Conservation (phyloP, 2,329 filamentous ascomycete genomes). For the Colletotrichum siamense region DNA sequence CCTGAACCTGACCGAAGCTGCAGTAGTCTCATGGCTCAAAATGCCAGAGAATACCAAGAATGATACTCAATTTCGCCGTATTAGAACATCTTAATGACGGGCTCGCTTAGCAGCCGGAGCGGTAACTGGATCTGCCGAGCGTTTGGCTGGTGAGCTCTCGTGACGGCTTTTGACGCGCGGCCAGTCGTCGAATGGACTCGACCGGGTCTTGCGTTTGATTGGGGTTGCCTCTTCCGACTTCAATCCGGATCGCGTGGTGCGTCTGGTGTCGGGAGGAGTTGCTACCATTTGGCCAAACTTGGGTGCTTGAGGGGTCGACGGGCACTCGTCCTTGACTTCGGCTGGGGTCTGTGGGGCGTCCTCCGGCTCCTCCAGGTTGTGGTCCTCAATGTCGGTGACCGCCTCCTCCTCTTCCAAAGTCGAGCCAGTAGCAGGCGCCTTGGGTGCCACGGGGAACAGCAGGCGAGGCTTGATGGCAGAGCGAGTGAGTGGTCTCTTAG, state of each 20-base stretch:
- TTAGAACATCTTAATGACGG: conserved; percentile 30
- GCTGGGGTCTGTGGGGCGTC: conserved; percentile 36
- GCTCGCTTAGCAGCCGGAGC: conserved; percentile 38
- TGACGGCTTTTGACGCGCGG: conserved; percentile 64
- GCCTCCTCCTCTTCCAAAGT: conserved; percentile 64
- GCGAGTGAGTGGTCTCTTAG: conserved; percentile 61
- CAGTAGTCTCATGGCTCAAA: neutral
- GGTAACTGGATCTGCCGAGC: conserved; percentile 25
- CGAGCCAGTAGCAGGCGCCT: conserved; percentile 7
- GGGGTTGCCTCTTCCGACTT: conserved; percentile 51
- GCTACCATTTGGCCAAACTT: conserved; percentile 57
- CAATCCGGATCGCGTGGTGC: conserved; percentile 62
- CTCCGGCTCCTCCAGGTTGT: conserved; percentile 41
- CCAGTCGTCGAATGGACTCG: conserved; percentile 73
- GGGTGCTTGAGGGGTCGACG: conserved; percentile 58
- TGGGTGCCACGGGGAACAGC: conserved; percentile 63
- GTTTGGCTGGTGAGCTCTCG: neutral
- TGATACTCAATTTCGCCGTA: neutral
- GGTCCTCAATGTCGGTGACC: conserved; percentile 63
- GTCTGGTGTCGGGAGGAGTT: conserved; percentile 67
- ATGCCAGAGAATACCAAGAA: neutral
- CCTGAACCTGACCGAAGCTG: neutral
- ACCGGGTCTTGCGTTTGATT: conserved; percentile 42
- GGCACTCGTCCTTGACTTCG: neutral
- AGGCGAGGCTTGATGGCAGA: conserved; percentile 76